Evolutionary conservation across 2,329 filamentous ascomycete genomes (phyloP).

Genomic region (Phyllosticta citribraziliensis): DNA sequence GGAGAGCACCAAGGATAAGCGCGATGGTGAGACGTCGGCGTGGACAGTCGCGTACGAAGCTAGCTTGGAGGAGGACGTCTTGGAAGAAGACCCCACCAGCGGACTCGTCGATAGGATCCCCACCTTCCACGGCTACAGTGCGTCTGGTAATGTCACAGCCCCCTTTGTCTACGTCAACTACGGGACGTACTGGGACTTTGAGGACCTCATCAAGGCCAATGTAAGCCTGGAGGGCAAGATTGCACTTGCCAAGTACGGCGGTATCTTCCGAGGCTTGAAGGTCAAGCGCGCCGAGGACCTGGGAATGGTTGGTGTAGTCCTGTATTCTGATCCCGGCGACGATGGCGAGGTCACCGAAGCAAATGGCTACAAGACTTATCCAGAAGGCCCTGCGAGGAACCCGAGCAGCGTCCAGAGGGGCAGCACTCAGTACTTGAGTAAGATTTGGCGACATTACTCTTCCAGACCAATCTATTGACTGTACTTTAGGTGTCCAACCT

Average conservation of each 20-base stretch:
- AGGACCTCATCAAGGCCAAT: conserved; percentile 67
- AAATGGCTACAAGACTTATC: conserved; percentile 72
- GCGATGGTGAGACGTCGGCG: conserved; percentile 32
- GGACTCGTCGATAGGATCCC: conserved; percentile 64
- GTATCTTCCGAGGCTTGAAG: conserved; percentile 81
- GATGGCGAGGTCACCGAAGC: conserved; percentile 73
- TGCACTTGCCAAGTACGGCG: conserved; percentile 75
- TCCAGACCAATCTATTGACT: not conserved
- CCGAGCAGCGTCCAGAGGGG: conserved; percentile 85
- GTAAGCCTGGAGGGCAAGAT: conserved; percentile 75
- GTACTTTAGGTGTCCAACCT: conserved; percentile 42
- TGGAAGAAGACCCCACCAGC: conserved; percentile 74
- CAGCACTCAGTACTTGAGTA: conserved; percentile 56
- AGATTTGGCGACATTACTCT: conserved; percentile 8
- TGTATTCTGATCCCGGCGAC: conserved; percentile 84
- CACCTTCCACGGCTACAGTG: conserved; percentile 91
- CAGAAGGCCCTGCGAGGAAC: conserved; percentile 75
- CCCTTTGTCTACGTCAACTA: conserved; percentile 86
- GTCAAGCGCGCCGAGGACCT: conserved; percentile 86
- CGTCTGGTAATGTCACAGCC: conserved; percentile 81
- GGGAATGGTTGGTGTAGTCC: conserved; percentile 74
- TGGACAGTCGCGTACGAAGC: conserved; percentile 69
- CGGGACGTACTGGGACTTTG: conserved; percentile 75
- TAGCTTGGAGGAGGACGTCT: conserved; percentile 69
- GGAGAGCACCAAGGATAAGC: conserved; percentile 48